Base-by-base conservation (phyloP, 2,329 filamentous ascomycete species). In the Coniochaeta prunicola region DNA sequence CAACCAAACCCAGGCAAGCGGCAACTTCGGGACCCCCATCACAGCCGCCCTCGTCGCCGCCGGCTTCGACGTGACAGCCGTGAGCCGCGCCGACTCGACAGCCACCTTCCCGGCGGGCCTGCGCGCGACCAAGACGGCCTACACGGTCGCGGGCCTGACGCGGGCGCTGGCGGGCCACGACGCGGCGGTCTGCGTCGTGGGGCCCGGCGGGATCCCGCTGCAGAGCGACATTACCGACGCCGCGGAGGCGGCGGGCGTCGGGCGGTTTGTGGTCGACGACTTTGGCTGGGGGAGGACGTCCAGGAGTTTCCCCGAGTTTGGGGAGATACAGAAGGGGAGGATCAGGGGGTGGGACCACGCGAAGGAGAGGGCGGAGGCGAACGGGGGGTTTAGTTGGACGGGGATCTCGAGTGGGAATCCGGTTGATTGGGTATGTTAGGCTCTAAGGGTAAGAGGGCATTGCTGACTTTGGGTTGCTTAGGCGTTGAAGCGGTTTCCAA, bases 211-310 rank as follows among this genome's bases (percentile, higher is more conserved):
- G 1, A n/a, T 69, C 1, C 72, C 70, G 19, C 72, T 72, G 4
- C 84, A 87, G 66, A 69, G 70, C 15, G 69, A 73, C 19, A 66
- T 87, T 58, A 76, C 86, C 53, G 80, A 87, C 55, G 85, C 84
- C 1, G 77, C 83, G 15, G 75, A 82, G 50, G 77, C 77, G 7
- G 83, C 83, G 0, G 80, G 82, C 8, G 83, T 87, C 7, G 76
- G 81, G 64, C 77, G 83, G n/a, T 85, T 86, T 71, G 72, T 88
- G 30, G 83, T 84, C 1, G 81, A 81, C 2, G 84, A 88, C 58
- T 88, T 80, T 40, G 74, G 73, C 4, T 50, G 45, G 45, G 45
- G 45, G 3, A 10, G 10, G 45, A 13, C 3, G 24, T 24, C 19
- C 19, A 50, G 15, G 13, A 15, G 45, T 5, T 50, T 50, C 45